These are phyloP conservation scores for Cystofilobasidium bisporidii DNA, from an alignment of 768 basidiomycete species.

Conservation along the genomic window DNA sequence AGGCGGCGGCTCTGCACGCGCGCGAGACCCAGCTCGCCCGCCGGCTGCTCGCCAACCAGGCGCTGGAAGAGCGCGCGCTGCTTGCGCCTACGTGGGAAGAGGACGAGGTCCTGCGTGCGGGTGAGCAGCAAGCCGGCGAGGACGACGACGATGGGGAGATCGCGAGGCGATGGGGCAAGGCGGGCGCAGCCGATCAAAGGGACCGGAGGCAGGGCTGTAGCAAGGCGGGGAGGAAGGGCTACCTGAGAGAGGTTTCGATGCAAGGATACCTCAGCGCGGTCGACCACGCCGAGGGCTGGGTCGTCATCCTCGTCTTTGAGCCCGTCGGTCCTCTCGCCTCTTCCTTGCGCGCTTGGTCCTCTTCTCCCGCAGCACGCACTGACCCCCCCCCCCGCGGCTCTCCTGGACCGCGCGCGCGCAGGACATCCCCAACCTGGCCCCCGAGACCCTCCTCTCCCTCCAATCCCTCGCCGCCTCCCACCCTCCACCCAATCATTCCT, in stretches of 20 bases:
- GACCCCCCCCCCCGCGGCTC: neutral
- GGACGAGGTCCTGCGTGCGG: constrained; percentile 14
- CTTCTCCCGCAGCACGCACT: too few relatives aligned
- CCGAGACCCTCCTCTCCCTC: constrained; percentile 13
- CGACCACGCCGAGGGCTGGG: constrained; percentile 21
- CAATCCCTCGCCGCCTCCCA: constrained; percentile 15
- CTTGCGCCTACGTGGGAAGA: constrained; percentile 21
- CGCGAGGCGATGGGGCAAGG: constrained; percentile 2
- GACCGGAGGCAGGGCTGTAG: neutral
- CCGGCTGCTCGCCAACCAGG: constrained; percentile 7
- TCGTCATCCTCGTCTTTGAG: constrained; percentile 22
- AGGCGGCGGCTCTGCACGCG: neutral
- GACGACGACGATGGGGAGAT: constrained; percentile 7
- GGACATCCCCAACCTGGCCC: neutral
- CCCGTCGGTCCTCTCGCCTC: constrained; percentile 22
- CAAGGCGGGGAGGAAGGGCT: constrained; percentile 11
- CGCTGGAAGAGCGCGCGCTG: constrained; percentile 19
- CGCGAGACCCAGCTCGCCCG: constrained; percentile 9
- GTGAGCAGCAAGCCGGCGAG: too few relatives aligned
- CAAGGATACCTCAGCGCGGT: constrained; percentile 25
- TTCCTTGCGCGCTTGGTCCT: too few relatives aligned
- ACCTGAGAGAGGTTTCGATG: constrained; percentile 22
- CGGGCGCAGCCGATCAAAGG: constrained; percentile 2
- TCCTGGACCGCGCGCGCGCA: neutral
- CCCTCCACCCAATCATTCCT: constrained; percentile 21